Base-by-base conservation (phyloP, 192 early-diverging fungal genomes). In the Umbelopsis ramanniana region DNA sequence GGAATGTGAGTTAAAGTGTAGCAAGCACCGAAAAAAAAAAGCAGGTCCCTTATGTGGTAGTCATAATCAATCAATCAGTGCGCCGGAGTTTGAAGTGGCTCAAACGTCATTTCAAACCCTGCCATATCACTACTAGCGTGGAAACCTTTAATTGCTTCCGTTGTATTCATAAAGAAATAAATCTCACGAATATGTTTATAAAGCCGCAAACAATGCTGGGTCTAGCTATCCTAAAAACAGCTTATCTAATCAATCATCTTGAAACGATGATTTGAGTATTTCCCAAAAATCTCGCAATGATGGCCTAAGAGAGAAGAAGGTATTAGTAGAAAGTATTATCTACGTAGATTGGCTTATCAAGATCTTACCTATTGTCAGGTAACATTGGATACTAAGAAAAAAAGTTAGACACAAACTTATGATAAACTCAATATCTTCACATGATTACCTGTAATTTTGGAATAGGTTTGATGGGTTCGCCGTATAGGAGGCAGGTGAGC, bases 381-480 rank as follows among this genome's bases (percentile, higher is more conserved):
- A 93, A 80, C 90, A 92, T 92, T 24, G 89, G 85, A 68, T 94
- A 91, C 81, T 94, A 86, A 48, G 40, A 43, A 43, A 53, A 63
- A n/a, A 0, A 68, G 21, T 53, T 14, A 52, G 22, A 37, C 15
- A 66, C 66, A 24, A 40, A 33, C 15, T 26, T 24, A 45, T n/a
- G n/a, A 43, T n/a, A n/a, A 1, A 43, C 17, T 7, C 21, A 67
- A 22, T 35, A 67, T 8, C 35, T 67, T 21, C 38, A 47, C 23
- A 67, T 46, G 17, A 17, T 33, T 74, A 81, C 79, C 73, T 77
- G 79, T 29, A 98, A 76, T 67, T 89, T 86, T 15, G 93, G 93
- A 33, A 96, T 91, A 2, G 92, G 88, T 38, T 87, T 86, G 35
- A 98, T 93, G 14, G 91, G 88, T 35, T 92, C 86, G 1, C 96